Percentiles rank a stretch among this genome's conserved stretches.
Evolutionary conservation across 2,329 filamentous ascomycete genomes (phyloP).

Genomic region (Hypocrella siamensis): DNA sequence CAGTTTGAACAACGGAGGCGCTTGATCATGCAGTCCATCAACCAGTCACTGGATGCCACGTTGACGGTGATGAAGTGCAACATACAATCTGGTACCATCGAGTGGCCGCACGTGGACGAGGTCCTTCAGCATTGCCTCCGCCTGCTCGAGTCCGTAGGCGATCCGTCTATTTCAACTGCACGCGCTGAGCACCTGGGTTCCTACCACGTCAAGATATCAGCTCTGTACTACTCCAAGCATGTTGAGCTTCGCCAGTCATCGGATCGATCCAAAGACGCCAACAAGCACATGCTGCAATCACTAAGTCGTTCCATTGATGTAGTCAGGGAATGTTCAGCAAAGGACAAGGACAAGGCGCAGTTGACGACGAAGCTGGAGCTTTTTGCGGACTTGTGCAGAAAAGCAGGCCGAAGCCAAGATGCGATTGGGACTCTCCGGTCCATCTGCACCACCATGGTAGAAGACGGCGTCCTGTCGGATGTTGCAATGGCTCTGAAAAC

Average conservation of each 20-base stretch:
- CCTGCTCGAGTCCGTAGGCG: constrained; percentile 36
- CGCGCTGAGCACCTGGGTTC: constrained; percentile 19
- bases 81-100: constrained; percentile 28
- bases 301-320: constrained; percentile 49
- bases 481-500: constrained; percentile 34
- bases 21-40: constrained; percentile 33
- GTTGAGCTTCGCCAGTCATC: constrained; percentile 30
- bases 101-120: constrained; percentile 41
- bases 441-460: constrained; percentile 46
- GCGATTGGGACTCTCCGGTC: constrained; percentile 41
- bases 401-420: constrained; percentile 35
- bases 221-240: constrained; percentile 53
- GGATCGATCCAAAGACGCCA: constrained; percentile 18
- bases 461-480: constrained; percentile 36
- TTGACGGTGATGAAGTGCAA: constrained; percentile 39
- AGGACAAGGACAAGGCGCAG: constrained; percentile 43
- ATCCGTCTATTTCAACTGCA: constrained; percentile 15
- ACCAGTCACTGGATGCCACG: constrained; percentile 43
- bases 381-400: constrained; percentile 44
- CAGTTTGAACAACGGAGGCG: constrained; percentile 47
- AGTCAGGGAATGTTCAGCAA: constrained; percentile 34
- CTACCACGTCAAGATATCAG: constrained; percentile 52
- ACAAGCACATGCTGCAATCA: constrained; percentile 33
- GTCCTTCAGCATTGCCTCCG: constrained; percentile 39
- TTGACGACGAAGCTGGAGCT: constrained; percentile 50